A percentile compares a stretch with the other conserved stretches of the same genome.
These are phyloP conservation scores for Saitozyma podzolica DNA, from an alignment of 768 basidiomycete genomes.

Conservation along the genomic window DNA sequence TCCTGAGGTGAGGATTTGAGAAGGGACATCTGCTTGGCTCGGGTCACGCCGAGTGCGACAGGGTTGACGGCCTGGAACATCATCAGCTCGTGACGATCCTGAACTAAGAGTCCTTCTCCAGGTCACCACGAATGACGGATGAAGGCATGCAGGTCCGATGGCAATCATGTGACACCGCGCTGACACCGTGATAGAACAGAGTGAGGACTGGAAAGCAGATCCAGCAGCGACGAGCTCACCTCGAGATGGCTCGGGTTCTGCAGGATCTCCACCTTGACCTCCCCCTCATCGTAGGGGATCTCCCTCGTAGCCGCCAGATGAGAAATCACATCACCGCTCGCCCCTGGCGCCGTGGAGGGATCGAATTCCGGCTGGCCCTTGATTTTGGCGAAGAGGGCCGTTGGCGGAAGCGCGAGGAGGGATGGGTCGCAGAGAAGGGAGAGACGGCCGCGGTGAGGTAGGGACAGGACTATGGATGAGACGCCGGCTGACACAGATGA, in stretches of 20 bases:
- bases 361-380: constrained; percentile 56
- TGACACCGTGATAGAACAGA: too few species aligned
- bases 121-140: neutral
- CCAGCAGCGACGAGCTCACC: constrained; percentile 9
- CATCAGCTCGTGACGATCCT: neutral
- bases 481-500: constrained; percentile 59
- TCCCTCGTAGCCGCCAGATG: constrained; percentile 71
- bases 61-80: constrained; percentile 77
- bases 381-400: constrained; percentile 80
- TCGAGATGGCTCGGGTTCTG: constrained; percentile 55
- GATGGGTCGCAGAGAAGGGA: constrained; percentile 71
- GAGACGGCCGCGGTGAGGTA: constrained; percentile 85
- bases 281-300: constrained; percentile 59
- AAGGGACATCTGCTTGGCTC: constrained; percentile 83
- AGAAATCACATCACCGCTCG: constrained; percentile 81
- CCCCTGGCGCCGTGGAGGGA: constrained; percentile 52
- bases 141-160: too few species aligned
- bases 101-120: neutral
- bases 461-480: constrained; percentile 71
- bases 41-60: constrained; percentile 82
- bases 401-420: constrained; percentile 66
- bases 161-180: too few species aligned
- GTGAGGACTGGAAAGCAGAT: neutral
- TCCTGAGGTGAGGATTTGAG: constrained; percentile 62
- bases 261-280: constrained; percentile 71